Evolutionary conservation across 148 eudicot genomes (phyloP).

Genomic region (Rhododendron henanense): DNA sequence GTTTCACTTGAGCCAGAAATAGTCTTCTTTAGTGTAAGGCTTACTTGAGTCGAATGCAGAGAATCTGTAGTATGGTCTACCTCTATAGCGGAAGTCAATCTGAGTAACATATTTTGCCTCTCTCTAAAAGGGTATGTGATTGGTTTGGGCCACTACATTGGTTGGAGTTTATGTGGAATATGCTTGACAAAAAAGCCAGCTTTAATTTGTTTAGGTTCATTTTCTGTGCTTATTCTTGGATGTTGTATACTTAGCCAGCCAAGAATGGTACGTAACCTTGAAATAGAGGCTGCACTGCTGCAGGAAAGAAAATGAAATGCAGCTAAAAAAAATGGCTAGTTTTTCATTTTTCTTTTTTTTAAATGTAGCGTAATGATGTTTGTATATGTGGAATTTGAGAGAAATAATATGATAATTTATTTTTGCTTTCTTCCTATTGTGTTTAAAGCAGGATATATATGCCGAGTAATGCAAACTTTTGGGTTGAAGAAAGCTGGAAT

Average conservation of each 20-base stretch:
- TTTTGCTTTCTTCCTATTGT: no score
- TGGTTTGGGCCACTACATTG: background rate
- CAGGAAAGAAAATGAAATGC: background rate
- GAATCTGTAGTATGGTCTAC: background rate
- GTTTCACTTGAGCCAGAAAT: background rate
- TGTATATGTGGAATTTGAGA: no score
- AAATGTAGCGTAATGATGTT: no score
- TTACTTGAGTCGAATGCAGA: background rate
- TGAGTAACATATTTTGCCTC: background rate
- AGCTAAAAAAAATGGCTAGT: background rate
- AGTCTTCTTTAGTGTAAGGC: background rate
- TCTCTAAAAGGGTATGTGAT: no score
- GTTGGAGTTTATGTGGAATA: background rate
- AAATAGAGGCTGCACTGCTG: background rate
- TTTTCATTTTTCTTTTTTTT: background rate
- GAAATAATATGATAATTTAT: no score
- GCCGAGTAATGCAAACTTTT: no score
- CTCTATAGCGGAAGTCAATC: background rate
- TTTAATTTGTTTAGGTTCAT: no score
- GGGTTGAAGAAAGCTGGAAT: no score
- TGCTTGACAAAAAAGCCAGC: background rate
- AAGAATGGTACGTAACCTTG: background rate
- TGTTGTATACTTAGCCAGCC: background rate
- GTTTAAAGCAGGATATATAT: no score
- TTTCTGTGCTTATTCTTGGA: background rate